phyloP scores from a whole-genome alignment of 257 asterid genomes.

The Nicotiana attenuata region DNA sequence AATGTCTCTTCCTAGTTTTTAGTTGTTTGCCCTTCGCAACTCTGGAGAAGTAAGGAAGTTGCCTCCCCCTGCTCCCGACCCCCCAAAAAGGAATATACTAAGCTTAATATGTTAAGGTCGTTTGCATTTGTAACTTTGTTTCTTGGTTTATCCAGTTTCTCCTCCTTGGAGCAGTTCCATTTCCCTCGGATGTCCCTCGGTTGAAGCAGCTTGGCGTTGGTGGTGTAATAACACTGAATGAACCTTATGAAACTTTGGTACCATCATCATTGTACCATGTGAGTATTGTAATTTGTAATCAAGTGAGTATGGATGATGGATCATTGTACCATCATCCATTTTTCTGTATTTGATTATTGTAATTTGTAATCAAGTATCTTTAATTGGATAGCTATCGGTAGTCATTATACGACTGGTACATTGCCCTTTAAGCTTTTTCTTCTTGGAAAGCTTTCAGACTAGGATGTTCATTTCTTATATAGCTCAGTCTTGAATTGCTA shows the following conservation, averaged over 20 bases:
- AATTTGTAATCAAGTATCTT: neutral
- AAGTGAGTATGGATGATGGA: too few relatives aligned
- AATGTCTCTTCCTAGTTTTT: neutral
- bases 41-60: neutral
- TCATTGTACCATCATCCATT: neutral
- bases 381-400: neutral
- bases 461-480: neutral
- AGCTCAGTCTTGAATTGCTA: neutral
- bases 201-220: conserved; percentile 95
- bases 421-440: neutral
- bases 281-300: conserved; percentile 23
- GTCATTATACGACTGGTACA: neutral
- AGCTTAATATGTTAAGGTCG: neutral
- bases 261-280: conserved; percentile 80
- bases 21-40: neutral
- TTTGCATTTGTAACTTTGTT: neutral
- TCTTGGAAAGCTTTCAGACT: neutral
- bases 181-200: conserved; percentile 79
- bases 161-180: conserved; percentile 92
- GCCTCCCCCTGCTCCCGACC: neutral
- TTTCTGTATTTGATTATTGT: neutral
- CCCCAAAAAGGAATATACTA: neutral
- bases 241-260: conserved; percentile 89
- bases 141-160: conserved; percentile 45
- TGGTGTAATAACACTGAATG: conserved; percentile 89